Conservation (phyloP, 2,329 filamentous ascomycete genomes). For the Sclerotinia minor region DNA sequence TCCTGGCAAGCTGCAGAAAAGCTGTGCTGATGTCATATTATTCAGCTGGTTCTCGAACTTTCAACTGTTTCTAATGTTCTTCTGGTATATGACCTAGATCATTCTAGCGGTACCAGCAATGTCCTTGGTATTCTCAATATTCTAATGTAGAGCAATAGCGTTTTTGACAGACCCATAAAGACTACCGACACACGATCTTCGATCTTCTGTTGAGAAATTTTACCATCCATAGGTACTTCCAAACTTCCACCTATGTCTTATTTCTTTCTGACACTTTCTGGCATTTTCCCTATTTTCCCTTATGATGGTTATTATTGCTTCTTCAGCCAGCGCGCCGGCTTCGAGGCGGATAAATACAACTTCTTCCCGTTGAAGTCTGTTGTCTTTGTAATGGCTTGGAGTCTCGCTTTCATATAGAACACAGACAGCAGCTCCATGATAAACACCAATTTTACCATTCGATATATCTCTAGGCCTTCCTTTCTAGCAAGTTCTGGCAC, state of each 20-base stretch:
- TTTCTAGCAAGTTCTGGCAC: constrained; percentile 56
- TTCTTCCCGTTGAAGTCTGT: constrained; percentile 46
- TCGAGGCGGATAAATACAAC: constrained; percentile 49
- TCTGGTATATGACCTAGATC: neutral
- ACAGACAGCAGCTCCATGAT: constrained; percentile 53
- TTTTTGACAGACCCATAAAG: constrained; percentile 45
- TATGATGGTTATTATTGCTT: constrained; percentile 45
- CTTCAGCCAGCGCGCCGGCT: constrained; percentile 49
- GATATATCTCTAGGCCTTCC: constrained; percentile 50
- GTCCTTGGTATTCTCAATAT: constrained; percentile 40
- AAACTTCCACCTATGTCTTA: constrained; percentile 52
- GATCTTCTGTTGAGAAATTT: constrained; percentile 51
- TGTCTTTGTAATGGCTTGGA: constrained; percentile 52
- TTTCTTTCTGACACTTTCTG: constrained; percentile 49
- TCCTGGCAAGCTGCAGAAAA: neutral
- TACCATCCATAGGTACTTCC: constrained; percentile 49
- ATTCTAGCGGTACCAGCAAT: constrained; percentile 29
- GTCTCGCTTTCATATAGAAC: constrained; percentile 53
- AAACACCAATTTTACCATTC: constrained; percentile 57
- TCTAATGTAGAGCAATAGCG: constrained; percentile 43
- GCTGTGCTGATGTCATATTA: neutral
- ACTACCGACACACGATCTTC: constrained; percentile 46
- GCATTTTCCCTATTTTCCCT: constrained; percentile 44
- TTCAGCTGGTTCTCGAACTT: neutral
- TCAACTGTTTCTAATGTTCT: neutral